phyloP scores from a whole-genome alignment of 176 grass and related monocot genomes.

The Phragmites australis region DNA sequence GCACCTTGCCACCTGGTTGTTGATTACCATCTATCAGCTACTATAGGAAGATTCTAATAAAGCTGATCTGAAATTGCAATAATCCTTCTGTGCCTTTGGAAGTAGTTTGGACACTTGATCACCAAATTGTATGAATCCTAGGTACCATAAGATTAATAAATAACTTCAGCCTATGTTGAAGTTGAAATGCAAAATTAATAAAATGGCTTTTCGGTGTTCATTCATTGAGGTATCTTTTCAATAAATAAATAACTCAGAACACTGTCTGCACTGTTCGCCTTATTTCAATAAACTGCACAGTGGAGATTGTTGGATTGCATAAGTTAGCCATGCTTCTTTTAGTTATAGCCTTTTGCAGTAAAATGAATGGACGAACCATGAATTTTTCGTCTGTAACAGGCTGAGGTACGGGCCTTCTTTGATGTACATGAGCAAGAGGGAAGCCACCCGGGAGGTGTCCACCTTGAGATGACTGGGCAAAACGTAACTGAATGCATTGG shows the following conservation, averaged over 20 bases:
- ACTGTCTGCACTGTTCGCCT: background rate
- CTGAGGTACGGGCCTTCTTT: slow-evolving; percentile 84
- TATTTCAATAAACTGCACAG: background rate
- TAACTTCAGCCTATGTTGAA: background rate
- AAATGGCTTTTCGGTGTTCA: background rate
- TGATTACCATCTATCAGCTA: background rate
- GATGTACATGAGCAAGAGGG: slow-evolving; percentile 96
- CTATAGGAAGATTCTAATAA: background rate
- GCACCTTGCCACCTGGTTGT: background rate
- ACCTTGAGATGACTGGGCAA: slow-evolving; percentile 94
- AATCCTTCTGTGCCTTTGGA: background rate
- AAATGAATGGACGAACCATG: background rate
- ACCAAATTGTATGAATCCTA: background rate
- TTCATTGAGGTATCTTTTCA: background rate
- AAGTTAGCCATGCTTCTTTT: background rate
- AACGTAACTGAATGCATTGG: slow-evolving; percentile 95
- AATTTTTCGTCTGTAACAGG: slow-evolving; percentile 34
- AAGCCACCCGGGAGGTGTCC: slow-evolving; percentile 76
- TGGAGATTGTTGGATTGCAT: background rate
- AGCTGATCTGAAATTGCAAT: background rate
- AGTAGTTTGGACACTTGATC: background rate
- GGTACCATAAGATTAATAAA: background rate
- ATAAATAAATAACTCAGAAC: background rate
- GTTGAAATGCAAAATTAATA: background rate
- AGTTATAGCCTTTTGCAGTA: background rate